phyloP scores from a whole-genome alignment of 2,329 filamentous ascomycete species.

The Colletotrichum falcatum region DNA sequence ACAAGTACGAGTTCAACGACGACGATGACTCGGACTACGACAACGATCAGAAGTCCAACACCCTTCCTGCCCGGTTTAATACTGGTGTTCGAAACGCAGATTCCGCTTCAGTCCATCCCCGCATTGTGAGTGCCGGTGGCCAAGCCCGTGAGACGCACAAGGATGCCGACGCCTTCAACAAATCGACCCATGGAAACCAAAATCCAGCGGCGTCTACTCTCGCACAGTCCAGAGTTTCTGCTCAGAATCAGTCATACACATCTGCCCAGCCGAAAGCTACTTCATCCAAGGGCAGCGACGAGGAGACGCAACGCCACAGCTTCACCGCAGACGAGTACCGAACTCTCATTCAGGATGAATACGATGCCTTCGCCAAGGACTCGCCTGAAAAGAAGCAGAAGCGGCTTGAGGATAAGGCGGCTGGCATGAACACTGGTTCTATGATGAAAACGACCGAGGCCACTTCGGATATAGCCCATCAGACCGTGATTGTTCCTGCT shows the following conservation, averaged over 20 bases:
- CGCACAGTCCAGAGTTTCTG: not conserved
- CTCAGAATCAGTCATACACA: not conserved
- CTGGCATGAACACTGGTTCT: not conserved
- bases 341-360: constrained; percentile 29
- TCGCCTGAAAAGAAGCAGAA: constrained; percentile 32
- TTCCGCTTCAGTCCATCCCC: not conserved
- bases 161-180: constrained; percentile 4
- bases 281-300: not conserved
- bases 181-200: not conserved
- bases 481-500: constrained; percentile 21
- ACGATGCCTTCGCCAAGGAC: constrained; percentile 5
- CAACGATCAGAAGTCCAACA: not conserved
- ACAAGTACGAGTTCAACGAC: constrained; percentile 2
- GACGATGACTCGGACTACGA: not conserved
- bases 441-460: not conserved
- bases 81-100: not conserved
- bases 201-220: not conserved
- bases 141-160: not conserved
- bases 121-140: not conserved
- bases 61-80: not conserved
- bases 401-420: not conserved
- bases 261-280: not conserved
- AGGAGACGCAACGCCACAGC: constrained; percentile 4
- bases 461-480: constrained; percentile 3
- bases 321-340: constrained; percentile 27